These are phyloP conservation scores for Martensiomyces pterosporus DNA, from an alignment of 192 early-diverging fungal species.

Conservation along the genomic window DNA sequence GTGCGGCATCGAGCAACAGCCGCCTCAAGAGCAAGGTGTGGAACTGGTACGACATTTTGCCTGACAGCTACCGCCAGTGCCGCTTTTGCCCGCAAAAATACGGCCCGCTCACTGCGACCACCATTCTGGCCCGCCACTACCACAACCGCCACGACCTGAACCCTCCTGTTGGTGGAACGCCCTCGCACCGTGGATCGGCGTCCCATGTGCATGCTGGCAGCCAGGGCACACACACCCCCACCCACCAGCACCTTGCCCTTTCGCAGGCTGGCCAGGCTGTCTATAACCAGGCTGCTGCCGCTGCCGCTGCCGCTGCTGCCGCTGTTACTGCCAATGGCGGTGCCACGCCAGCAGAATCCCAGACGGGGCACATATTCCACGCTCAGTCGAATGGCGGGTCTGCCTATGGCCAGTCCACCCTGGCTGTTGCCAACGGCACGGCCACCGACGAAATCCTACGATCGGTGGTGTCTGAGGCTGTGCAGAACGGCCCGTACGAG, in stretches of 20 bases:
- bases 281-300: conserved; percentile 34
- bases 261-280: conserved; percentile 19
- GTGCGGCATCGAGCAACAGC: conserved; percentile 19
- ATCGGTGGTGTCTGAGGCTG: conserved; percentile 29
- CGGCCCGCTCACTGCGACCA: conserved; percentile 46
- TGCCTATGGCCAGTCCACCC: conserved; percentile 10
- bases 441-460: conserved; percentile 24
- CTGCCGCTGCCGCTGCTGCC: conserved; percentile 31
- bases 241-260: conserved; percentile 12
- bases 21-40: conserved; percentile 50
- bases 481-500: conserved; percentile 15
- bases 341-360: conserved; percentile 11
- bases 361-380: conserved; percentile 24
- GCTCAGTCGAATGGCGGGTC: conserved; percentile 23
- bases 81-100: conserved; percentile 44
- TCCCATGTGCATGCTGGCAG: background rate
- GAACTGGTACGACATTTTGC: conserved; percentile 45
- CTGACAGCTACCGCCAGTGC: conserved; percentile 45
- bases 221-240: background rate
- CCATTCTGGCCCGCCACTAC: conserved; percentile 47
- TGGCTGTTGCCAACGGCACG: conserved; percentile 10
- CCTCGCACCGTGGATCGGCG: background rate
- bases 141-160: conserved; percentile 39
- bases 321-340: conserved; percentile 15
- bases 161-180: conserved; percentile 15